Percentiles rank a stretch among this genome's conserved stretches.
Conservation (phyloP, 257 asterid species). For the Nicotiana tomentosiformis region DNA sequence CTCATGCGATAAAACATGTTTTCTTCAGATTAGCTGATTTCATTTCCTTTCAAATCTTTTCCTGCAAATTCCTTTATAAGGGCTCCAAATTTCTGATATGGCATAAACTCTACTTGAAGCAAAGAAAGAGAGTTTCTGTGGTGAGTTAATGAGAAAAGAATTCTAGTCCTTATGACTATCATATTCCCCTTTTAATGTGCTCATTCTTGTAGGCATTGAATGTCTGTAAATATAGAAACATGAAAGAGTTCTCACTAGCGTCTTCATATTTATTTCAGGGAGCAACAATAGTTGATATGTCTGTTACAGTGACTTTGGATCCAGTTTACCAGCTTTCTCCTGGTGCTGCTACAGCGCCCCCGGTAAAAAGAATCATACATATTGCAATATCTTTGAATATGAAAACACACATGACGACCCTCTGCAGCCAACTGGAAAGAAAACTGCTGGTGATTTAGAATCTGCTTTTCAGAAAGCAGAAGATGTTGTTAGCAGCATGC, state of each 20-base stretch:
- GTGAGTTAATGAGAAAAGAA: not conserved
- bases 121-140: not conserved
- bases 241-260: not conserved
- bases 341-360: slow-evolving; percentile 49
- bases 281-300: slow-evolving; percentile 91
- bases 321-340: slow-evolving; percentile 76
- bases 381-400: slow-evolving; percentile 1
- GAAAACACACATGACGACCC: not conserved
- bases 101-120: not conserved
- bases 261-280: slow-evolving; percentile 42
- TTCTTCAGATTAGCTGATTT: not conserved
- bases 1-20: not conserved
- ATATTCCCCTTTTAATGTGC: not conserved
- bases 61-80: not conserved
- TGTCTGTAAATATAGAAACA: not conserved
- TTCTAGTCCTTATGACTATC: not conserved
- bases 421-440: slow-evolving; percentile 39
- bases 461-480: slow-evolving; percentile 86
- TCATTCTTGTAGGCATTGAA: not conserved
- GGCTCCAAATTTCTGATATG: not conserved
- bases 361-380: slow-evolving; percentile 25
- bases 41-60: not conserved
- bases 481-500: slow-evolving; percentile 85
- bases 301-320: slow-evolving; percentile 55
- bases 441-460: slow-evolving; percentile 38